Percentiles rank a stretch among this genome's conserved stretches.
These are phyloP conservation scores for Fusarium bulbicola DNA, from an alignment of 2,329 filamentous ascomycete genomes.

Conservation along the genomic window DNA sequence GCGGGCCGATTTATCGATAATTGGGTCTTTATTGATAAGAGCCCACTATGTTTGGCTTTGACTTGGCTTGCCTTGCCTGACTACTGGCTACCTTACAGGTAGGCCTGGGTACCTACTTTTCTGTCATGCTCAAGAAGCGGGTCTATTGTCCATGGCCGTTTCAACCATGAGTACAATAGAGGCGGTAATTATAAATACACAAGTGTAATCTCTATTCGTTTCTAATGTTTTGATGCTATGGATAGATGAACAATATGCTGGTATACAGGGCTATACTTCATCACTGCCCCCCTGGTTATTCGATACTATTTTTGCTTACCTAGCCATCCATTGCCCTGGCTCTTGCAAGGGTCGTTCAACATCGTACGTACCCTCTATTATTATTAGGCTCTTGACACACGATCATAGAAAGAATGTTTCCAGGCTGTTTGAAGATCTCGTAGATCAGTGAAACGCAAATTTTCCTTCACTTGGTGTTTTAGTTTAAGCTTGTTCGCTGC, in stretches of 20 bases:
- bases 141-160: not conserved
- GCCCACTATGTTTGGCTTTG: not conserved
- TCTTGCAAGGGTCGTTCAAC: not conserved
- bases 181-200: not conserved
- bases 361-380: not conserved
- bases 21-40: not conserved
- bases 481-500: not conserved
- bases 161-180: not conserved
- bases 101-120: not conserved
- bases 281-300: not conserved
- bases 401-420: not conserved
- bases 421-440: constrained; percentile 4
- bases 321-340: not conserved
- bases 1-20: constrained; percentile 23
- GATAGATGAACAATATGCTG: not conserved
- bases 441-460: not conserved
- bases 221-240: not conserved
- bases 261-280: not conserved
- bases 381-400: not conserved
- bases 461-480: not conserved
- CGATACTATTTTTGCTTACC: not conserved
- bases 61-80: not conserved
- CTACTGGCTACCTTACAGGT: not conserved
- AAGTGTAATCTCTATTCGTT: not conserved
- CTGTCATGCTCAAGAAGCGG: constrained; percentile 1